Evolutionary conservation across 2,329 filamentous ascomycete species (phyloP).

Genomic region (Alternaria sp.): DNA sequence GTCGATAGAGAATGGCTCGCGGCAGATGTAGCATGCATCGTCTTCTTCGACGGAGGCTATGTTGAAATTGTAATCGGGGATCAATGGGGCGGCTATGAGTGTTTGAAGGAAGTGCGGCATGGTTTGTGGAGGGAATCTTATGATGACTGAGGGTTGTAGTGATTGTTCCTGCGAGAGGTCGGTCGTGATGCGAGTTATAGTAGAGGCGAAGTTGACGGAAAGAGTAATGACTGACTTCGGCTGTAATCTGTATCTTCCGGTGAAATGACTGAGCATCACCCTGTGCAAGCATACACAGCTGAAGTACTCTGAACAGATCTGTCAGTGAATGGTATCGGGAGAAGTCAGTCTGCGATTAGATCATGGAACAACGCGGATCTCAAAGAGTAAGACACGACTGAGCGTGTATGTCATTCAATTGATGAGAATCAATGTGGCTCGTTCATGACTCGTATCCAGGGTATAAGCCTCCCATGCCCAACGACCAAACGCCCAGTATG

Average conservation of each 20-base stretch:
- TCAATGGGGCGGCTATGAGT: neutral
- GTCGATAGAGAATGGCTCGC: neutral
- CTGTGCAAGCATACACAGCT: neutral
- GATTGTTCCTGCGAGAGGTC: neutral
- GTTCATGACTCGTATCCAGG: slow-evolving; percentile 1
- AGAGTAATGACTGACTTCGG: neutral
- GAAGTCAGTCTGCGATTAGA: neutral
- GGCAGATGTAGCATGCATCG: neutral
- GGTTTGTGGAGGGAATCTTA: neutral
- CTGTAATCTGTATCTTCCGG: neutral
- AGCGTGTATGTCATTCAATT: neutral
- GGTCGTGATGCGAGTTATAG: neutral
- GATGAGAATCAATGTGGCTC: neutral
- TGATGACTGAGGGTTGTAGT: neutral
- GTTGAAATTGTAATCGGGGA: neutral
- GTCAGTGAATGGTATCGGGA: neutral
- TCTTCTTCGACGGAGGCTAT: neutral
- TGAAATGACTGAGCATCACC: neutral
- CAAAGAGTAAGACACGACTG: neutral
- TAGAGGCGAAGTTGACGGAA: neutral
- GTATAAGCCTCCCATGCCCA: slow-evolving; percentile 9
- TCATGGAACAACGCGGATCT: neutral
- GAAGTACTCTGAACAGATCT: neutral
- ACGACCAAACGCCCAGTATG: neutral
- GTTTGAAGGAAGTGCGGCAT: neutral